Conservation (phyloP, 441 rosid species). For the Erysimum pusillum region DNA sequence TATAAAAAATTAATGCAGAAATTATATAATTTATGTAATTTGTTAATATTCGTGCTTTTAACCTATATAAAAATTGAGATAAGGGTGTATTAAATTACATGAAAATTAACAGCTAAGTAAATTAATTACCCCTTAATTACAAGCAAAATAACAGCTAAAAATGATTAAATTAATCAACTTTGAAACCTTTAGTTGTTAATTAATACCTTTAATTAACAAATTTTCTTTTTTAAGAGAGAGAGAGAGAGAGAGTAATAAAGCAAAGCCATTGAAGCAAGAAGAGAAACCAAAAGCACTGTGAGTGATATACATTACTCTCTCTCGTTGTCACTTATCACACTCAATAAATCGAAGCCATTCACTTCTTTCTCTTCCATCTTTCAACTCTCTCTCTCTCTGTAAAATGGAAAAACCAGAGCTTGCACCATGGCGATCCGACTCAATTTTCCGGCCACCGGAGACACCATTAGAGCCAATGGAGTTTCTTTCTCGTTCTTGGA, state of each 20-base stretch:
- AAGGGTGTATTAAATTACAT: neutral
- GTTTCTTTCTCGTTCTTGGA: conserved; percentile 91
- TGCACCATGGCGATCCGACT: conserved; percentile 64
- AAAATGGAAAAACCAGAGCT: conserved; percentile 44
- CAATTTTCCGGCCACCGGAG: conserved; percentile 75
- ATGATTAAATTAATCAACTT: neutral
- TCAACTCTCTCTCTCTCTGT: conserved; percentile 9
- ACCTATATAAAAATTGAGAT: neutral
- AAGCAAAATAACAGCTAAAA: neutral
- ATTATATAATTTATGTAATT: neutral
- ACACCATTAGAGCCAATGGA: conserved; percentile 87
- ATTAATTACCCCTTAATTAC: neutral
- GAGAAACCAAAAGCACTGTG: neutral
- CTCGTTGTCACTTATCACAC: conserved; percentile 22
- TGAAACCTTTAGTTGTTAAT: neutral
- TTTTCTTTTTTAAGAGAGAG: neutral
- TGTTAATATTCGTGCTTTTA: neutral
- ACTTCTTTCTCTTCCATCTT: conserved; percentile 14
- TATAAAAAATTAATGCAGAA: too few relatives aligned
- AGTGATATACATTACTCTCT: neutral
- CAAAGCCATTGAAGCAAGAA: neutral
- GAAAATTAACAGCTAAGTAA: neutral
- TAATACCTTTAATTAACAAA: neutral
- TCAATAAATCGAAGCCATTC: neutral
- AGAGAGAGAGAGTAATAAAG: neutral